phyloP scores from a whole-genome alignment of 768 basidiomycete species.

The Pleurotus salmoneostramineus region DNA sequence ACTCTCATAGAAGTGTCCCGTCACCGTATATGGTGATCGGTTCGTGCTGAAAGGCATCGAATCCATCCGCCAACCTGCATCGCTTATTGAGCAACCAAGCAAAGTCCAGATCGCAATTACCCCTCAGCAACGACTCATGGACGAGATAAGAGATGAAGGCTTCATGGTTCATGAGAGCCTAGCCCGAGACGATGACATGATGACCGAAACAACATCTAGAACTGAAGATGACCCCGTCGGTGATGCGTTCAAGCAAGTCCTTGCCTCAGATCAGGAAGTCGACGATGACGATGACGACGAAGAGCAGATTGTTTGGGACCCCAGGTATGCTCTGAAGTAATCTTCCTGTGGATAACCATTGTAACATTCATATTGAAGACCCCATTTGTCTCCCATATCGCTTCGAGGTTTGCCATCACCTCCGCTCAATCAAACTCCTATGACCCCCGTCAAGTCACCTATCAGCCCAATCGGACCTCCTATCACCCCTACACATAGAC shows the following conservation, averaged over 20 bases:
- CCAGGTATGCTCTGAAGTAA: conserved; percentile 38
- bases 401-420: conserved; percentile 24
- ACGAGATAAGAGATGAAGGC: conserved; percentile 20
- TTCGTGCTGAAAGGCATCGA: conserved; percentile 28
- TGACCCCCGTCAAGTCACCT: conserved; percentile 28
- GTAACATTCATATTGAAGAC: neutral
- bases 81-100: conserved; percentile 6
- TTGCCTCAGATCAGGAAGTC: conserved; percentile 35
- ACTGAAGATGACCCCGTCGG: conserved; percentile 84
- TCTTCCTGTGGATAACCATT: neutral
- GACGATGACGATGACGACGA: conserved; percentile 46
- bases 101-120: neutral
- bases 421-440: conserved; percentile 25
- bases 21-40: conserved; percentile 28
- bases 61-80: conserved; percentile 22
- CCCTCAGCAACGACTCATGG: conserved; percentile 19
- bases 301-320: conserved; percentile 78
- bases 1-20: conserved; percentile 33
- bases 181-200: conserved; percentile 48
- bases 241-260: conserved; percentile 49
- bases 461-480: conserved; percentile 24
- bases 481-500: conserved; percentile 23
- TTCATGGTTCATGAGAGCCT: conserved; percentile 15
- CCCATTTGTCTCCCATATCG: conserved; percentile 2
- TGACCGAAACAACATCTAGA: conserved; percentile 62